Base-by-base conservation (phyloP, 441 rosid genomes). In the Brassica balearica region DNA sequence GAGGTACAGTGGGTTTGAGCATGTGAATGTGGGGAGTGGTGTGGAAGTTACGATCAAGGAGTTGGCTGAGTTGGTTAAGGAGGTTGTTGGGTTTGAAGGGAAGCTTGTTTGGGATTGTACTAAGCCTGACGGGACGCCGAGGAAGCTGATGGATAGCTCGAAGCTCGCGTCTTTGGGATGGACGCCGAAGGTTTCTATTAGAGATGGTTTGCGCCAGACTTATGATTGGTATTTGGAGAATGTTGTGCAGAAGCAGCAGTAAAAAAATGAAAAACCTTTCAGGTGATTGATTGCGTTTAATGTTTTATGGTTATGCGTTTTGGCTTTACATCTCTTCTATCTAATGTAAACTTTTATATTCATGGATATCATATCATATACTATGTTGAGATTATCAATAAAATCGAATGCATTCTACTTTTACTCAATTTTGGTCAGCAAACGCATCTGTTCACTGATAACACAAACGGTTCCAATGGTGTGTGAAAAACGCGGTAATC, bases 131-230 rank as follows among this genome's bases (percentile, higher is more conserved):
- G 99, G 97, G 58, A 92, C 98, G 12, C 98, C 98, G 0, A 91
- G 99, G 83, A 95, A 95, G 87, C 88, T 95, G 65, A 95, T 95
- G 98, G 98, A 95, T 76, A 93, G 90, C 85, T 87, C 99, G 0
- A 92, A 88, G 89, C 89, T 93, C 5, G 87, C 89, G 4, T 86
- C 82, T 9, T 83, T 93, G 83, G 99, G 97, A 1, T 95, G 98
- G 98, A 77, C 58, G 1, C 88, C 98, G 0, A 91, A 93, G 88
- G 60, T 93, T 51, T 85, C 92, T 6, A 81, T 95, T 1, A 89
- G 69, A 78, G 97, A 89, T 60, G 99, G 99, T 5, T 96, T 95
- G 36, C 73, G 81, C n/a, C 95, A 85, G 71, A 95, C 99, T 68
- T 95, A 95, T 61, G 87, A 86, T n/a, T 95, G 97, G 99, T 95